These are phyloP conservation scores for Chamaecrista fasciculata DNA, from an alignment of 306 rosid genomes.

Conservation along the genomic window DNA sequence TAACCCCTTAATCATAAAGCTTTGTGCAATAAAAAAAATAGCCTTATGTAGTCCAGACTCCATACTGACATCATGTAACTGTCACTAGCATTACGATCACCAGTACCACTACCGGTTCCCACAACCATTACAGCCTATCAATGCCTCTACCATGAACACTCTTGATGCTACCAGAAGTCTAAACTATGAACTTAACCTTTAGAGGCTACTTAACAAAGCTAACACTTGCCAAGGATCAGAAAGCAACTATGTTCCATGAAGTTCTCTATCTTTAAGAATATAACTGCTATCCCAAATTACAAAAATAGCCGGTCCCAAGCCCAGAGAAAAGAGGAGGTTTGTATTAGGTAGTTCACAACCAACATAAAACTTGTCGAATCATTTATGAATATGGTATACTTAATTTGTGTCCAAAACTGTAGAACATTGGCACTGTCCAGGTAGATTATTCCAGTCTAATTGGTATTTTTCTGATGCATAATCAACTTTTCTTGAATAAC, in stretches of 20 bases:
- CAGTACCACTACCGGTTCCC: neutral
- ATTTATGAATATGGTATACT: too few species aligned
- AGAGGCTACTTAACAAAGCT: neutral
- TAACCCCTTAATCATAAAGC: neutral
- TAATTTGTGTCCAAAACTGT: too few species aligned
- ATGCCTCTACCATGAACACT: neutral
- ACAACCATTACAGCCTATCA: neutral
- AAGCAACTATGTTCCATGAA: neutral
- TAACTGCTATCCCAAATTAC: neutral
- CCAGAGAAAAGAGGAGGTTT: too few species aligned
- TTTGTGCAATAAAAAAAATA: neutral
- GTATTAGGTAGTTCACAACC: too few species aligned
- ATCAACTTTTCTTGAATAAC: neutral
- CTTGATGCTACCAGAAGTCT: neutral
- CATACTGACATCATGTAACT: neutral
- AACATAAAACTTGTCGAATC: too few species aligned
- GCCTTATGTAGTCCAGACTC: neutral
- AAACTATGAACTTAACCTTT: neutral
- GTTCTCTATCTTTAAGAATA: neutral
- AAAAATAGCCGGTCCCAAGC: too few species aligned
- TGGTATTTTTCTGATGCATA: too few species aligned
- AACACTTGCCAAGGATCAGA: neutral
- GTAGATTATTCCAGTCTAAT: too few species aligned
- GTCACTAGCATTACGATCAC: neutral
- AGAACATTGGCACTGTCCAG: too few species aligned